Evolutionary conservation across 2,329 filamentous ascomycete species (phyloP), one percentile per base, ranked within the genome.

Genomic region (Furcasterigmium furcatum): DNA sequence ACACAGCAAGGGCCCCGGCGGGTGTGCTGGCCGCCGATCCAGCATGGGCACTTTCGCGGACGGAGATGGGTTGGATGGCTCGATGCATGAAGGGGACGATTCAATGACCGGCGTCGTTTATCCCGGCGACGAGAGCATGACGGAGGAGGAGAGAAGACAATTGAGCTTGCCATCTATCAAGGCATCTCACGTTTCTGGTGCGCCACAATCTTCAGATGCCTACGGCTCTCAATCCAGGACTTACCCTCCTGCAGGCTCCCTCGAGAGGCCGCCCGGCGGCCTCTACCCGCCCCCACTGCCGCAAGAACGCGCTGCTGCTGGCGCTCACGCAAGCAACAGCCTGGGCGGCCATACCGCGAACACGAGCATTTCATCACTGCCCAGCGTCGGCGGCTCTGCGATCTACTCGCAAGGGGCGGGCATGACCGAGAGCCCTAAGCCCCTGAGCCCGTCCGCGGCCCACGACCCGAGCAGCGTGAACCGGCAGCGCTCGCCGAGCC

Each of bases 1-100:
- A 49, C 94, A 99, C 63, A 95, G 89, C 62, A 97, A 97, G 67
- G 94, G 94, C 27, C 88, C 91, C 44, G 94, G 94, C 44, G 94
- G 94, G 40, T 99, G 94, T 68, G 94, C 95, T 12, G 94, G 94
- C 46, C 83, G 94, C 46, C 80, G 94, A 53, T 85, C 90, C 32
- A 96, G 91, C 58, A 85, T 91, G 77, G 85, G 86, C 36, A 85
- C 85, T 61, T 95, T 91, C 63, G 86, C 82, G 22, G 84, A 86
- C 16, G 87, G 91, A 29, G 89, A 91, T 44, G 88, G 94, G 39
- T 74, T 82, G 47, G 76, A 79, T 41, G 80, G 77, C 16, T 73
- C 73, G 41, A 63, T 71, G 43, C 61, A 59, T 41, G 73, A 75
- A 38, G 71, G 63, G 35, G 80, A 84, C 46, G 79, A 82, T 38